Conservation (phyloP, 331 rosid genomes). For the Arachis monticola region DNA sequence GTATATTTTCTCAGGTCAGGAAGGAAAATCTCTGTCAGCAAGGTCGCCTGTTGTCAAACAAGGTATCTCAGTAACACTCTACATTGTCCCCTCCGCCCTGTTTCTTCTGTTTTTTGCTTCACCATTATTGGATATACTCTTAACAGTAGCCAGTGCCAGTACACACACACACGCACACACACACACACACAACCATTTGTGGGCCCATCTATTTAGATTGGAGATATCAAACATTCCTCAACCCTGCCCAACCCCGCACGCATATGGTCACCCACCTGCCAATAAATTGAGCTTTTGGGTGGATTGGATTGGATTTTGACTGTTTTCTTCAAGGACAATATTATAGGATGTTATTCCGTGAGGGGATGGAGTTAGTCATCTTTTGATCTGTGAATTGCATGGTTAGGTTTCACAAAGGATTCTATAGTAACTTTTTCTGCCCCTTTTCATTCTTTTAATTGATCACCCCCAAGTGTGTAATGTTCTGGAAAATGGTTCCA, state of each 20-base stretch:
- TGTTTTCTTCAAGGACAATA: not conserved
- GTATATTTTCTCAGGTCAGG: conserved; percentile 70
- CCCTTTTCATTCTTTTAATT: not conserved
- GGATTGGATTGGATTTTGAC: not conserved
- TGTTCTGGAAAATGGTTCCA: not conserved
- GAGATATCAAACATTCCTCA: not conserved
- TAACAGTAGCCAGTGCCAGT: not conserved
- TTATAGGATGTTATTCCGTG: not conserved
- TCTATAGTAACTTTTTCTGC: not conserved
- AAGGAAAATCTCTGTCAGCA: conserved; percentile 78
- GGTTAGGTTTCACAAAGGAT: not conserved
- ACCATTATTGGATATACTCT: conserved; percentile 23
- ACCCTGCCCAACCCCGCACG: too few relatives aligned
- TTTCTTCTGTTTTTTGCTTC: conserved; percentile 34
- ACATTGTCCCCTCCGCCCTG: conserved; percentile 32
- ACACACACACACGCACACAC: too few relatives aligned
- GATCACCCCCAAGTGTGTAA: not conserved
- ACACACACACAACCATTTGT: not conserved
- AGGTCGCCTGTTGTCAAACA: conserved; percentile 70
- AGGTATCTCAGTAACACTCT: conserved; percentile 62
- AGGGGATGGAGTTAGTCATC: conserved; percentile 24
- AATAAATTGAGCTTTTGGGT: conserved; percentile 1
- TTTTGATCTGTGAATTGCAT: not conserved
- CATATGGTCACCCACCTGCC: too few relatives aligned
- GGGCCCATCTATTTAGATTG: not conserved